These are phyloP conservation scores for Cyphellophora attinorum DNA, from an alignment of 2,329 filamentous ascomycete genomes.

Conservation along the genomic window DNA sequence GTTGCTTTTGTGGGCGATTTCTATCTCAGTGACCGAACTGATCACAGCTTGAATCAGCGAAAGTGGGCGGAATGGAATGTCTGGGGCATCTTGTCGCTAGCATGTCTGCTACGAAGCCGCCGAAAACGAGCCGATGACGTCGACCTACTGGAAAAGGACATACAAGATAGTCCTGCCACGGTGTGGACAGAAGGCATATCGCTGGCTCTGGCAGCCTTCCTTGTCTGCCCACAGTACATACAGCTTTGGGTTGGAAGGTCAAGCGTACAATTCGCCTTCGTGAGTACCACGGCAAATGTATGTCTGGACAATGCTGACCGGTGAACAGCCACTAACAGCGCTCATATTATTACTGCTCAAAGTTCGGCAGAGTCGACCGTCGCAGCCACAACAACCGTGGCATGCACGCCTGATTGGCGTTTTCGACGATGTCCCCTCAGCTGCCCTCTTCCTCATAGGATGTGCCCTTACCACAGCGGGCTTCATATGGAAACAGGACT, in stretches of 20 bases:
- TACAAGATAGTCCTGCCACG: neutral
- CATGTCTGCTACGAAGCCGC: neutral
- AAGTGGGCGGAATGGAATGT: neutral
- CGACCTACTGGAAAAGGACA: too few relatives aligned
- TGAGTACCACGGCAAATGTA: too few relatives aligned
- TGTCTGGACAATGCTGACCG: too few relatives aligned
- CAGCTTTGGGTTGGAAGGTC: neutral
- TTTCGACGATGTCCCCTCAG: too few relatives aligned
- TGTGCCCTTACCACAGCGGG: too few relatives aligned
- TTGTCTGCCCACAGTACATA: constrained; percentile 1
- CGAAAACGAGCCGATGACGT: neutral
- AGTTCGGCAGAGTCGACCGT: too few relatives aligned
- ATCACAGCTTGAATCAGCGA: neutral
- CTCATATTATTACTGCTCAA: too few relatives aligned
- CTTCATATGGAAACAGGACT: too few relatives aligned
- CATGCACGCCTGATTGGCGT: too few relatives aligned
- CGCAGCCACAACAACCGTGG: too few relatives aligned
- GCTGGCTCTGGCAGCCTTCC: constrained; percentile 1
- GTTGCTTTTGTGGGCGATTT: neutral
- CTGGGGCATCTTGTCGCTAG: neutral
- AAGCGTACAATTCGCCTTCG: neutral
- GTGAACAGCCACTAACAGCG: too few relatives aligned
- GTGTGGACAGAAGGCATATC: neutral
- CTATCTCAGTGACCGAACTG: neutral
- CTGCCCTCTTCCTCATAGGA: too few relatives aligned